These are phyloP conservation scores for Colletotrichum euphorbiae DNA, from an alignment of 2,329 filamentous ascomycete genomes.

Conservation along the genomic window DNA sequence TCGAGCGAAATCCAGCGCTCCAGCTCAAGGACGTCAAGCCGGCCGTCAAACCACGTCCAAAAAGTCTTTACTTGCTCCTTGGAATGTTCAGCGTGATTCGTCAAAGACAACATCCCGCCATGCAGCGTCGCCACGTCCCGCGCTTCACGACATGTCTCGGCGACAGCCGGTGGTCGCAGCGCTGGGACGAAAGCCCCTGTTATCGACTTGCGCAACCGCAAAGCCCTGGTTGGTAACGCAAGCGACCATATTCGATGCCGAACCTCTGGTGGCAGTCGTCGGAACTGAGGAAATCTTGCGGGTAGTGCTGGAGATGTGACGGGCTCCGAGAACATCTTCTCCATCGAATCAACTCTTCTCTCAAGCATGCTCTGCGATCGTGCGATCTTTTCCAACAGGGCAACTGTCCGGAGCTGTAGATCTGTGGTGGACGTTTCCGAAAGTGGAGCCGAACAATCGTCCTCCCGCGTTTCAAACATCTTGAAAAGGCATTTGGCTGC, in stretches of 20 bases:
- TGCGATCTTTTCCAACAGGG: constrained; percentile 32
- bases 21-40: constrained; percentile 28
- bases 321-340: constrained; percentile 6
- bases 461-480: neutral
- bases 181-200: neutral
- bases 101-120: neutral
- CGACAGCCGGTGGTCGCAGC: constrained; percentile 10
- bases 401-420: constrained; percentile 23
- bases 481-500: neutral
- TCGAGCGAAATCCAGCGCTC: constrained; percentile 29
- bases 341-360: constrained; percentile 19
- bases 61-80: neutral
- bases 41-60: constrained; percentile 27
- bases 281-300: constrained; percentile 28
- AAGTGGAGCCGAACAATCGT: constrained; percentile 2
- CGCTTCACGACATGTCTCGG: constrained; percentile 25
- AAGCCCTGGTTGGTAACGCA: neutral
- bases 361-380: constrained; percentile 26
- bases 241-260: constrained; percentile 27
- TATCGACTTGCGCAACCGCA: neutral
- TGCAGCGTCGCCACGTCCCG: constrained; percentile 20
- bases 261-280: constrained; percentile 30
- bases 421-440: constrained; percentile 2
- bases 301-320: neutral
- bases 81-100: neutral